phyloP scores from a whole-genome alignment of 371 early-diverging fungal genomes.

The Mucor piriformis region DNA sequence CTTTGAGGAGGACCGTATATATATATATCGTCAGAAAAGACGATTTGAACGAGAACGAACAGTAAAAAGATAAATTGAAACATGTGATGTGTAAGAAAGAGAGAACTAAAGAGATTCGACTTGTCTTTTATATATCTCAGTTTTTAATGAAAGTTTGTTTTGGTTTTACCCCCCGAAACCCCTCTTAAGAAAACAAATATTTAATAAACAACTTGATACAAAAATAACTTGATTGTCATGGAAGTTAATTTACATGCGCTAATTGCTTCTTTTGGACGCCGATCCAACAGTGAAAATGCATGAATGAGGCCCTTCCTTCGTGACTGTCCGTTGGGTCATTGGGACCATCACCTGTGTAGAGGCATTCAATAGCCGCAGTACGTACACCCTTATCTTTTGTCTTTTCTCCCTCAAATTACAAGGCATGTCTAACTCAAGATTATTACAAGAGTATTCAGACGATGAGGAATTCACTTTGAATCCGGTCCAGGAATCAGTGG shows the following conservation, averaged over 20 bases:
- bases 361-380: background rate
- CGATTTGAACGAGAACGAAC: background rate
- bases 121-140: background rate
- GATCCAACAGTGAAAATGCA: no score
- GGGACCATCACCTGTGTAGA: background rate
- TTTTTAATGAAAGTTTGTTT: background rate
- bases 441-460: slow-evolving; percentile 18
- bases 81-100: background rate
- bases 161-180: no score
- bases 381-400: slow-evolving; percentile 4
- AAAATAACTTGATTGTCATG: no score
- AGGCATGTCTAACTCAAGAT: slow-evolving; percentile 22
- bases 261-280: no score
- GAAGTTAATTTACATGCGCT: no score
- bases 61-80: background rate
- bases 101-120: background rate
- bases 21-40: slow-evolving; percentile 33
- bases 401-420: background rate
- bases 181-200: no score
- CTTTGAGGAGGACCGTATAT: slow-evolving; percentile 28
- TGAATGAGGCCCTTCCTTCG: background rate
- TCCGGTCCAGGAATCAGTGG: slow-evolving; percentile 5
- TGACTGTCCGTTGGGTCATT: background rate
- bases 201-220: no score
- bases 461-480: slow-evolving; percentile 29